phyloP scores from a whole-genome alignment of 225 moss, liverwort and hornwort genomes.

The Anthoceros angustus region DNA sequence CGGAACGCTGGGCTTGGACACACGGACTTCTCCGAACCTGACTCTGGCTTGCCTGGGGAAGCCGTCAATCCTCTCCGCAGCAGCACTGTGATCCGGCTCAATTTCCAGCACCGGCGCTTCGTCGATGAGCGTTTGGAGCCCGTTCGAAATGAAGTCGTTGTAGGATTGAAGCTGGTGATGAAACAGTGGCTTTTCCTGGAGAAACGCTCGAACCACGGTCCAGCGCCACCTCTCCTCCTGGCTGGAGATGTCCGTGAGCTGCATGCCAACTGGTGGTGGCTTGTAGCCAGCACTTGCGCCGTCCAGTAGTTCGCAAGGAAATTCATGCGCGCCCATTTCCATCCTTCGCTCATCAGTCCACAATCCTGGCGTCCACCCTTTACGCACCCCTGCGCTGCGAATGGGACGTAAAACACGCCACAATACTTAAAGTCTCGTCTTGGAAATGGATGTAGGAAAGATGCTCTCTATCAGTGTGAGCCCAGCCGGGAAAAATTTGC shows the following conservation, averaged over 20 bases:
- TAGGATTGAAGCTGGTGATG: background rate
- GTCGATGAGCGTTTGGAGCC: background rate
- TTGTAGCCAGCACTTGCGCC: no score
- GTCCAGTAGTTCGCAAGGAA: no score
- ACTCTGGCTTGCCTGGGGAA: background rate
- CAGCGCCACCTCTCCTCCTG: background rate
- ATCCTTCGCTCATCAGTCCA: no score
- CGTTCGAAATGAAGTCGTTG: background rate
- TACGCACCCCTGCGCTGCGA: no score
- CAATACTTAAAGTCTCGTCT: no score
- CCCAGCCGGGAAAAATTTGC: no score
- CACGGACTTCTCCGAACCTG: background rate
- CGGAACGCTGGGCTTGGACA: background rate
- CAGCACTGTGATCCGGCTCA: background rate
- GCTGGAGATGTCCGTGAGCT: background rate
- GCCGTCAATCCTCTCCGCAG: background rate
- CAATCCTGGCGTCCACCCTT: no score
- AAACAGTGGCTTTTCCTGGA: background rate
- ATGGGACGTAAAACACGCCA: no score
- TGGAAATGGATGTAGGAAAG: no score
- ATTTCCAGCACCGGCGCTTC: background rate
- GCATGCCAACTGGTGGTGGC: no score
- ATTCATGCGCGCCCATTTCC: no score
- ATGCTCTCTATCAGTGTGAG: no score
- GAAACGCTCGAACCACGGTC: background rate